Conservation (phyloP, 2,329 filamentous ascomycete species). For the Phaeosphaeria sp. region DNA sequence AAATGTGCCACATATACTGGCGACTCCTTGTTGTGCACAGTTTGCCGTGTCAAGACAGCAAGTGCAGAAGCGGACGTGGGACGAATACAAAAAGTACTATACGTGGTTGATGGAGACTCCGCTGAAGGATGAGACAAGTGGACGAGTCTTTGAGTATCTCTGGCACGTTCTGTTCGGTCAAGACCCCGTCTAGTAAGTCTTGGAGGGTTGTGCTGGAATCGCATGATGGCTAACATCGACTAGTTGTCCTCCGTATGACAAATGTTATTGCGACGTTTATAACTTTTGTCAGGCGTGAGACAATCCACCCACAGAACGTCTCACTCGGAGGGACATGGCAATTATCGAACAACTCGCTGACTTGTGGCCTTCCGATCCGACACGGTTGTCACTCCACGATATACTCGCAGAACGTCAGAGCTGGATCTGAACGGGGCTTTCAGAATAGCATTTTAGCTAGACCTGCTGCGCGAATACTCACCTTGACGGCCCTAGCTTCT, state of each 20-base stretch:
- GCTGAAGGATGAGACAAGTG: constrained; percentile 29
- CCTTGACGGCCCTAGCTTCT: too few relatives aligned
- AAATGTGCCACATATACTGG: constrained; percentile 40
- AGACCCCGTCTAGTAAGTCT: constrained; percentile 27
- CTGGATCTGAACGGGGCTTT: too few relatives aligned
- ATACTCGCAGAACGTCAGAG: too few relatives aligned
- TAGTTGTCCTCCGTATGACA: constrained; percentile 25
- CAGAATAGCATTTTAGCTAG: too few relatives aligned
- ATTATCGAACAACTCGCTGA: background rate
- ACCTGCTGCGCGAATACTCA: too few relatives aligned
- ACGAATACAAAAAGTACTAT: constrained; percentile 34
- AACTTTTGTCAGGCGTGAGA: constrained; percentile 6
- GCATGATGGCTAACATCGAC: constrained; percentile 9
- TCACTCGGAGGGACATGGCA: too few relatives aligned
- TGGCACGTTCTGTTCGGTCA: constrained; percentile 36
- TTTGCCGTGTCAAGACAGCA: constrained; percentile 45
- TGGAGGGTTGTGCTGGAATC: background rate
- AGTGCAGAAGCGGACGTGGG: constrained; percentile 28
- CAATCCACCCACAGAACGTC: too few relatives aligned
- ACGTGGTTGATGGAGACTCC: constrained; percentile 30
- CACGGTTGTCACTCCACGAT: too few relatives aligned
- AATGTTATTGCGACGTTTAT: constrained; percentile 32
- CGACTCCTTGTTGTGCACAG: constrained; percentile 53
- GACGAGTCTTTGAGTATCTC: constrained; percentile 32
- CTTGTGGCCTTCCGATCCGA: too few relatives aligned